phyloP scores from a whole-genome alignment of 176 grass and related monocot genomes.

The Oryza officinalis region DNA sequence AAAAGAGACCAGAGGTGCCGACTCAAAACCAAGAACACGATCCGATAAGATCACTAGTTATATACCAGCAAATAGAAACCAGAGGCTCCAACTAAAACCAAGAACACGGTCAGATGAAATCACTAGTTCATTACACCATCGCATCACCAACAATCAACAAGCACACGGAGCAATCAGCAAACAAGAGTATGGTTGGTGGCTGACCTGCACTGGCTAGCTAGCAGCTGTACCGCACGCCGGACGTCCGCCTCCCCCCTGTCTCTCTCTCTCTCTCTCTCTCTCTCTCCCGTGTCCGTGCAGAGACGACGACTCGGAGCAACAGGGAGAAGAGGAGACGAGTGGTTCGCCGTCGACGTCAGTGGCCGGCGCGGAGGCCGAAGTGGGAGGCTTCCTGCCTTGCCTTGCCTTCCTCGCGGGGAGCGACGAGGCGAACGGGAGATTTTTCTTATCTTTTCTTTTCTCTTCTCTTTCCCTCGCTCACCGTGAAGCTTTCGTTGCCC shows the following conservation, averaged over 20 bases:
- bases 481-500: neutral
- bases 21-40: neutral
- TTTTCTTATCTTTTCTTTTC: neutral
- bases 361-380: neutral
- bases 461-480: neutral
- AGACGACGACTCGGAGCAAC: neutral
- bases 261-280: no score
- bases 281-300: neutral
- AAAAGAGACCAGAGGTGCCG: neutral
- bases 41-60: neutral
- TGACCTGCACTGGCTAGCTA: neutral
- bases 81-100: neutral
- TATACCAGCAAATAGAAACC: no score
- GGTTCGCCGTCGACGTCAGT: conserved; percentile 40
- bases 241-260: neutral
- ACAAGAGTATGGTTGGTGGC: neutral
- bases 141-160: conserved; percentile 2
- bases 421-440: neutral
- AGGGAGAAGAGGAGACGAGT: neutral
- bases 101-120: neutral
- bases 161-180: neutral
- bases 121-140: neutral
- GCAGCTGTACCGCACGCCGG: neutral
- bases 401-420: neutral
- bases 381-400: neutral